These are phyloP conservation scores for Tolypocladium tundrense DNA, from an alignment of 2,329 filamentous ascomycete species.

Conservation along the genomic window DNA sequence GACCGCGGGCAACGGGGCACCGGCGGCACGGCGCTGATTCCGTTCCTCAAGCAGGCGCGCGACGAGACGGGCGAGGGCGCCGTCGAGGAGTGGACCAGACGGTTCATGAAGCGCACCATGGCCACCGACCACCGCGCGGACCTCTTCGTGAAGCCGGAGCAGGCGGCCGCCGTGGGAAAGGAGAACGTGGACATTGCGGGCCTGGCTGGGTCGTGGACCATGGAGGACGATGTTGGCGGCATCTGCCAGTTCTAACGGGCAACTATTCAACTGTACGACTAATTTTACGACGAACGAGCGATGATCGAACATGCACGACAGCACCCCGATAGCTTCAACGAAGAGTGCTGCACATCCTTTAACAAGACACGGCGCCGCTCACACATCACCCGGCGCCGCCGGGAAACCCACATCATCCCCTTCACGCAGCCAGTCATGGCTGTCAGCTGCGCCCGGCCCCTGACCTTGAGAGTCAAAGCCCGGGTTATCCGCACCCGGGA, in stretches of 20 bases:
- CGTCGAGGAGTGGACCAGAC: slow-evolving; percentile 53
- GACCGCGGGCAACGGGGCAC: slow-evolving; percentile 69
- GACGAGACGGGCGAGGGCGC: slow-evolving; percentile 94
- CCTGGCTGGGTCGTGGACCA: slow-evolving; percentile 77
- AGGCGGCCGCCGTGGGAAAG: slow-evolving; percentile 26
- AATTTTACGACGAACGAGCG: background rate
- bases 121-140: slow-evolving; percentile 39
- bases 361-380: background rate
- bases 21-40: slow-evolving; percentile 85
- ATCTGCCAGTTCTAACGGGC: slow-evolving; percentile 40
- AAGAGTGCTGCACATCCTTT: background rate
- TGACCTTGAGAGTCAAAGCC: slow-evolving; percentile 43
- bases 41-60: slow-evolving; percentile 90
- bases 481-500: slow-evolving; percentile 48
- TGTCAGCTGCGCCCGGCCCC: slow-evolving; percentile 40
- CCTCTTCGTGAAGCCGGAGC: slow-evolving; percentile 43
- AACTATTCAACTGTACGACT: background rate
- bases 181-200: slow-evolving; percentile 47
- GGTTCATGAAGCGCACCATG: slow-evolving; percentile 46
- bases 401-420: slow-evolving; percentile 19
- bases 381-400: slow-evolving; percentile 1
- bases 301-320: background rate
- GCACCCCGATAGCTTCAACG: background rate
- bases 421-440: slow-evolving; percentile 26
- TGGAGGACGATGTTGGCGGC: slow-evolving; percentile 67